phyloP scores from a whole-genome alignment of 2,329 filamentous ascomycete species.

The Diaporthe sp. region DNA sequence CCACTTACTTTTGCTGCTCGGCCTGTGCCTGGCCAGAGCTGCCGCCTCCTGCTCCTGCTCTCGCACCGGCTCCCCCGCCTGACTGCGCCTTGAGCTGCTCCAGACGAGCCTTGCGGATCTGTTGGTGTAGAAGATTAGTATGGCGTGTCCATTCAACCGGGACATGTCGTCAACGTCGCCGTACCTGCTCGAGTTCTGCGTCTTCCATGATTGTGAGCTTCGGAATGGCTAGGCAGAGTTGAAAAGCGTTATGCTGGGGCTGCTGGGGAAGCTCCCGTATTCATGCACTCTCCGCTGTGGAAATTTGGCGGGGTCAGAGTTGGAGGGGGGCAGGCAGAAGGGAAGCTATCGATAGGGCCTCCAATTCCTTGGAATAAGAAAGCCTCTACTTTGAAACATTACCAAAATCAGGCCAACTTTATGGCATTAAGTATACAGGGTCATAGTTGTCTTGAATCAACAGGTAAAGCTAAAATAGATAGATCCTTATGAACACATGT shows the following conservation, averaged over 20 bases:
- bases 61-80: slow-evolving; percentile 61
- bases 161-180: neutral
- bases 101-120: slow-evolving; percentile 93
- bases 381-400: neutral
- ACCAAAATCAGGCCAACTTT: too few species aligned
- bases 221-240: neutral
- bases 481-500: too few species aligned
- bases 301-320: slow-evolving; percentile 40
- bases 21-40: slow-evolving; percentile 65
- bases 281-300: neutral
- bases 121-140: slow-evolving; percentile 23
- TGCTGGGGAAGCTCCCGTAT: slow-evolving; percentile 20
- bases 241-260: neutral
- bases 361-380: neutral
- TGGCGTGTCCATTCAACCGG: neutral
- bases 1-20: slow-evolving; percentile 73
- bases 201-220: slow-evolving; percentile 40
- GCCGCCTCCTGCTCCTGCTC: slow-evolving; percentile 58
- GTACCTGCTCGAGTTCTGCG: slow-evolving; percentile 42
- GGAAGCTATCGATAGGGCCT: slow-evolving; percentile 27
- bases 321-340: slow-evolving; percentile 7
- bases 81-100: slow-evolving; percentile 89
- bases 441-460: neutral
- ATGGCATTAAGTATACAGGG: neutral
- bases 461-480: neutral